phyloP scores from a whole-genome alignment of 2,329 filamentous ascomycete species.

The Rasamsonia emersonii region DNA sequence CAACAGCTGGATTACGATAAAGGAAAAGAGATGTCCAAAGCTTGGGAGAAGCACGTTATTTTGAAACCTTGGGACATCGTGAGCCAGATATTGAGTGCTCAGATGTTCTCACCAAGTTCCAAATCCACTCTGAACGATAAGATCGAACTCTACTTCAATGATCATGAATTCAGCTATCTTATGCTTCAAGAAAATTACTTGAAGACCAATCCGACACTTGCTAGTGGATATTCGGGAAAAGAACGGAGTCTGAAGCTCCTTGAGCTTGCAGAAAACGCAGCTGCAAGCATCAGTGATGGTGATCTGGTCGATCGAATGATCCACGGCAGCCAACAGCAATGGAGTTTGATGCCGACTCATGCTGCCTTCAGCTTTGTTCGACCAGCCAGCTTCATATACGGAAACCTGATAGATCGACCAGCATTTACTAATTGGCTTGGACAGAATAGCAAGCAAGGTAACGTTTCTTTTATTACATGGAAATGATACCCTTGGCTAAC shows the following conservation, averaged over 20 bases:
- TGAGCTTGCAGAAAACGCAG: constrained; percentile 77
- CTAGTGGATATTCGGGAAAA: constrained; percentile 54
- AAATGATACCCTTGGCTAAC: constrained; percentile 12
- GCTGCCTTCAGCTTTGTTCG: constrained; percentile 91
- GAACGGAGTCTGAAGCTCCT: constrained; percentile 73
- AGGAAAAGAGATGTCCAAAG: constrained; percentile 89
- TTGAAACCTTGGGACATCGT: constrained; percentile 98
- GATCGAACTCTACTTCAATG: constrained; percentile 97
- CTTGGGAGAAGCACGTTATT: constrained; percentile 96
- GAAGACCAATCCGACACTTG: constrained; percentile 63
- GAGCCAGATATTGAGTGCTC: constrained; percentile 79
- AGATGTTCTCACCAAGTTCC: constrained; percentile 74
- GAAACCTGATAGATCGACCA: constrained; percentile 62
- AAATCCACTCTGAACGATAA: constrained; percentile 91
- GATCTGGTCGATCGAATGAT: constrained; percentile 97
- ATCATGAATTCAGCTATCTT: constrained; percentile 92
- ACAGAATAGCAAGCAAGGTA: constrained; percentile 81
- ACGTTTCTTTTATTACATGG: constrained; percentile 19
- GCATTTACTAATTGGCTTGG: constrained; percentile 88
- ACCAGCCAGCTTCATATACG: constrained; percentile 78
- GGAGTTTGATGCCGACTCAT: constrained; percentile 95
- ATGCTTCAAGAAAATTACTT: constrained; percentile 99
- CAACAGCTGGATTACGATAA: constrained; percentile 71
- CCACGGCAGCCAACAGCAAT: constrained; percentile 94
- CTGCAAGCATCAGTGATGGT: constrained; percentile 93